Base-by-base conservation (phyloP, 1,139 yeast species). In the Taphrina confusa region DNA sequence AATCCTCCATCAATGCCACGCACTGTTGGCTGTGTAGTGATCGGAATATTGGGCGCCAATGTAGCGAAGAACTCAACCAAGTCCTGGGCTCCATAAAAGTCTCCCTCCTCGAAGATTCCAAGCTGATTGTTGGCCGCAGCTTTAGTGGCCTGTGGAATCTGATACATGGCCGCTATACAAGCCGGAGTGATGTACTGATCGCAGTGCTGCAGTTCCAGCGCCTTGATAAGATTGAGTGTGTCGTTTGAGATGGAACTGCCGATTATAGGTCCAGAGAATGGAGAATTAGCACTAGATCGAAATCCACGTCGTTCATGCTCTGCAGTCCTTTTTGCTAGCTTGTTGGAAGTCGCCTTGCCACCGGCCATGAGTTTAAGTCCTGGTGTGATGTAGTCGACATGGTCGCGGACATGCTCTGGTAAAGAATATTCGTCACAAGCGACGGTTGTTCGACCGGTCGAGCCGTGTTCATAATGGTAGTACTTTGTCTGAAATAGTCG, bases 321-420 rank as follows among this genome's bases (percentile, higher is more conserved):
- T 22, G 31, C 27, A 9, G 39, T 49, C 18, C 11, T 14, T 20
- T 18, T 12, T 9, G 39, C 52, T 4, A 25, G 34, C 39, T 33
- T 33, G 1, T 16, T 18, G 1, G 23, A 8, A 11, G 27, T 31
- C 11, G 37, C 39, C 16, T 37, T 37, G 16, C 33, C 34, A 9
- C 30, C 31, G 6, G 40, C 40, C 12, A 27, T 33, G 16, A 37
- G 27, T 20, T 37, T 12, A 2, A 42, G 31, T 3, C 47, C 42
- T 14, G 57, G 57, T 4, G 34, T 42, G 36, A 52, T 30, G 30
- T 37, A 52, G 45, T 42, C 57, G 8, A 52, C 25, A 27, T 52
- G 57, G 4, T 31, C 31, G n/a, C 31, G 39, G 18, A 52, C 40
- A 14, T 28, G 36, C 9, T 22, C 27, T 2, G 57, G 57, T 27